Conservation (phyloP, 345 rosid species). For the Citrus mangshanensis region DNA sequence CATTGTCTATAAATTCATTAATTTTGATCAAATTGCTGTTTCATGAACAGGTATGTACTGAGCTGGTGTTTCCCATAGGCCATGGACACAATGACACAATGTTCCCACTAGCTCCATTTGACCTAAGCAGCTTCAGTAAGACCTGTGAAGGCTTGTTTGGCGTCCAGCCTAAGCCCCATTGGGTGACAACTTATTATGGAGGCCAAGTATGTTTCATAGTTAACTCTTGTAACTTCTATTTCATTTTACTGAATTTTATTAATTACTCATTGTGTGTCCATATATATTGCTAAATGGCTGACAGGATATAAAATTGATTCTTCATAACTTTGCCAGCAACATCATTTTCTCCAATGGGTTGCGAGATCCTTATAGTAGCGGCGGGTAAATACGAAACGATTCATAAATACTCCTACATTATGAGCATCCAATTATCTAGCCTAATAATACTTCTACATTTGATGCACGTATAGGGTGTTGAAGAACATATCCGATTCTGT, state of each 20-base stretch:
- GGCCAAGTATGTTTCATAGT: slow-evolving; percentile 35
- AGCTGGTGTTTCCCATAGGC: slow-evolving; percentile 64
- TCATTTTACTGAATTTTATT: background rate
- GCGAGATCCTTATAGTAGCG: slow-evolving; percentile 53
- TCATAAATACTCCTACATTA: too few species aligned
- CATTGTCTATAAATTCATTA: background rate
- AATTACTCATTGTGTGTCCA: too few species aligned
- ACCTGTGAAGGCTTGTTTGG: slow-evolving; percentile 45
- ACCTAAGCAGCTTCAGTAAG: slow-evolving; percentile 29
- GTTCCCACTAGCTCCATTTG: slow-evolving; percentile 53
- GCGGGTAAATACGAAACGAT: slow-evolving; percentile 35
- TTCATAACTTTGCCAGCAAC: slow-evolving; percentile 47
- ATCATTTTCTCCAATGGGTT: slow-evolving; percentile 61
- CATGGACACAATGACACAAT: slow-evolving; percentile 40
- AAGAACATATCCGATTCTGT: slow-evolving; percentile 43
- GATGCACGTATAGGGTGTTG: slow-evolving; percentile 27
- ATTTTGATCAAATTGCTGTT: background rate
- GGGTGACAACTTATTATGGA: slow-evolving; percentile 62
- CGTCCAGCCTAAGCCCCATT: slow-evolving; percentile 66
- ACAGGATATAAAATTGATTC: slow-evolving; percentile 44
- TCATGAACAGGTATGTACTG: slow-evolving; percentile 51
- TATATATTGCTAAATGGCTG: background rate
- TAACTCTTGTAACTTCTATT: background rate
- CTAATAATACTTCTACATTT: background rate
- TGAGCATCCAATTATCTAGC: background rate